Evolutionary conservation across 1,284 basidiomycete species (phyloP), one percentile per base, ranked within the genome.

Genomic region (Xerocomus nothofagi): DNA sequence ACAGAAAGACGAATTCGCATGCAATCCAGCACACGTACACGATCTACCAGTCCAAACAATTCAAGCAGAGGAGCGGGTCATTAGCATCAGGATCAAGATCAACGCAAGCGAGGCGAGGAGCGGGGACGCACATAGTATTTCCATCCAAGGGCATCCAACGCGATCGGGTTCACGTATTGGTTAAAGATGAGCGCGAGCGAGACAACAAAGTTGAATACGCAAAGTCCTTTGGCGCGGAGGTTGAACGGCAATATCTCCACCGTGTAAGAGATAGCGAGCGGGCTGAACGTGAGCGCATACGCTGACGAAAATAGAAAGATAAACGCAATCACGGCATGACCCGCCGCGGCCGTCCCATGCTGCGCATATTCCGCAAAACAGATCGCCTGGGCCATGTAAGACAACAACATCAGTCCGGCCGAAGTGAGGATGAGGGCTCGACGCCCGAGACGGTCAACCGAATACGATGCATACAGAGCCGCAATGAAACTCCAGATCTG

Each of bases 141-240:
- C 88, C 88, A 91, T 39, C 65, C 70, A 47, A 88, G 67, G 23
- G 69, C 65, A 5, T 65, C 68, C 47, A 85, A 74, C 3, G 86
- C 88, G 59, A 91, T 77, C n/a, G 88, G 88, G 71, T 91, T 91
- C 63, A 86, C 81, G 58, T 88, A 91, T 69, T 90, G 86, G 68
- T 90, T 91, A 74, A 89, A 88, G 53, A 85, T 82, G 55, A 86
- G 79, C 0, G 86, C 80, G 18, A 82, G 57, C 18, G 82, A 84
- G 57, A 86, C 78, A 50, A 76, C 68, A 56, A 88, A 83, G 72
- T 82, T 84, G 74, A 87, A 86, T 41, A 89, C 65, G 55, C 79
- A 86, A 71, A 91, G 81, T 46, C 88, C 88, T 73, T 90, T 90
- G 44, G 90, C 86, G 60, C 88, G 86, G 45, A 91, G 74, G 27